Percentiles rank a stretch among this genome's conserved stretches.
These are phyloP conservation scores for Mycena venus DNA, from an alignment of 768 basidiomycete species.

Conservation along the genomic window DNA sequence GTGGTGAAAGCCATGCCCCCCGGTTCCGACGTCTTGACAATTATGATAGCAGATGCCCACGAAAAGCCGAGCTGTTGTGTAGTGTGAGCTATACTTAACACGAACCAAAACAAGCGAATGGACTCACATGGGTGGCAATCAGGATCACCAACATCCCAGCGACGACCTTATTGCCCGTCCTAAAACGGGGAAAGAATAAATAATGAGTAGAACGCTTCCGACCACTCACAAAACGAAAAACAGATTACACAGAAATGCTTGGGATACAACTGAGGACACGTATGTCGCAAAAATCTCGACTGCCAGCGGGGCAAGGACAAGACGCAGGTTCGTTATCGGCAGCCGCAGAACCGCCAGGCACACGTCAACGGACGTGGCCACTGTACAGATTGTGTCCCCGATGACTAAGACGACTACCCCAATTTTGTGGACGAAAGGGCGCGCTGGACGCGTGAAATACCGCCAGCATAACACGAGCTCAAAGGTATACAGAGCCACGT, in stretches of 20 bases:
- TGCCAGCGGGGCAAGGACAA: neutral
- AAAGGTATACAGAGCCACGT: neutral
- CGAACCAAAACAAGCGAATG: neutral
- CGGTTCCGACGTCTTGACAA: neutral
- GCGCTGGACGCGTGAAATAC: neutral
- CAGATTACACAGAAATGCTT: conserved; percentile 12
- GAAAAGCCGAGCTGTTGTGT: neutral
- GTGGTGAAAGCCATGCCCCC: neutral
- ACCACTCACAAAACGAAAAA: neutral
- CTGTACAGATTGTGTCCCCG: conserved; percentile 5
- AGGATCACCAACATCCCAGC: neutral
- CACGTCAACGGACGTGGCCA: neutral
- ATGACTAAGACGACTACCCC: neutral
- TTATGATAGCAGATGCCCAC: neutral
- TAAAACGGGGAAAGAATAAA: neutral
- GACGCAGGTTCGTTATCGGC: neutral
- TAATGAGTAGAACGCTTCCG: neutral
- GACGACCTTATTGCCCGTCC: neutral
- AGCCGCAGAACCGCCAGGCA: neutral
- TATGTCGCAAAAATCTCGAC: neutral
- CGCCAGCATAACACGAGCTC: neutral
- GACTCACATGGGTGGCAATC: neutral
- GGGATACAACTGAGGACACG: neutral
- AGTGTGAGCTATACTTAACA: neutral
- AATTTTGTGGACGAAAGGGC: neutral